These are phyloP conservation scores for Earliella scabrosa DNA, from an alignment of 1,284 basidiomycete genomes.

Conservation along the genomic window DNA sequence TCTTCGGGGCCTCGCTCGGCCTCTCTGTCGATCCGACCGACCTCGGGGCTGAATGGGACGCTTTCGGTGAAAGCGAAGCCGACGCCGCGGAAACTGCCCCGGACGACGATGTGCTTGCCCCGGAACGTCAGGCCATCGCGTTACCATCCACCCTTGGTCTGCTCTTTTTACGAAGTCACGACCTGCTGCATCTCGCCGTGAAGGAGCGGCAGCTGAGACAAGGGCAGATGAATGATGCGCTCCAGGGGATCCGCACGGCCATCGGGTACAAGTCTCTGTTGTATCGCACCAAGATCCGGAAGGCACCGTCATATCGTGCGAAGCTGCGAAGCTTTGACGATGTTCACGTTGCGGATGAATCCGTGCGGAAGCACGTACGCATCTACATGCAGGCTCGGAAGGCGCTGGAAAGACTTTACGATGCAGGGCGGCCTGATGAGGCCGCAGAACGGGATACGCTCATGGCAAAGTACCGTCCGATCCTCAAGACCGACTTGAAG, in stretches of 20 bases:
- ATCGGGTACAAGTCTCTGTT: slow-evolving; percentile 6
- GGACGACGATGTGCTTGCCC: not conserved
- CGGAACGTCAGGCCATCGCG: not conserved
- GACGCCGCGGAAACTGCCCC: no score
- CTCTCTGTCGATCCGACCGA: not conserved
- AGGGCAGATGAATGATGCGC: no score
- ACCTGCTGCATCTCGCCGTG: not conserved
- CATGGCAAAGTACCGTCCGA: not conserved
- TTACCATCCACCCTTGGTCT: not conserved
- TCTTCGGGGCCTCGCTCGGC: not conserved
- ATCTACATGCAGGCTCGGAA: not conserved
- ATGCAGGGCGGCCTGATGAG: not conserved
- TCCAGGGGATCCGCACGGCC: not conserved
- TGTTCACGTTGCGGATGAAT: not conserved
- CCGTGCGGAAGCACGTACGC: not conserved
- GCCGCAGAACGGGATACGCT: not conserved
- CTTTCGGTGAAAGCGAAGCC: no score
- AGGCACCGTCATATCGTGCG: not conserved
- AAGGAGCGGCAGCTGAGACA: slow-evolving; percentile 1
- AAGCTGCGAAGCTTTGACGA: slow-evolving; percentile 1
- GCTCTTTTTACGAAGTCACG: rapidly evolving
- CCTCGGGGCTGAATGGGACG: not conserved
- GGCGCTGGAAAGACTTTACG: no score
- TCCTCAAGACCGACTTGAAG: not conserved
- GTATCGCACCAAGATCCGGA: not conserved